Base-by-base conservation (phyloP, 768 basidiomycete genomes). In the Russula dissimulans region DNA sequence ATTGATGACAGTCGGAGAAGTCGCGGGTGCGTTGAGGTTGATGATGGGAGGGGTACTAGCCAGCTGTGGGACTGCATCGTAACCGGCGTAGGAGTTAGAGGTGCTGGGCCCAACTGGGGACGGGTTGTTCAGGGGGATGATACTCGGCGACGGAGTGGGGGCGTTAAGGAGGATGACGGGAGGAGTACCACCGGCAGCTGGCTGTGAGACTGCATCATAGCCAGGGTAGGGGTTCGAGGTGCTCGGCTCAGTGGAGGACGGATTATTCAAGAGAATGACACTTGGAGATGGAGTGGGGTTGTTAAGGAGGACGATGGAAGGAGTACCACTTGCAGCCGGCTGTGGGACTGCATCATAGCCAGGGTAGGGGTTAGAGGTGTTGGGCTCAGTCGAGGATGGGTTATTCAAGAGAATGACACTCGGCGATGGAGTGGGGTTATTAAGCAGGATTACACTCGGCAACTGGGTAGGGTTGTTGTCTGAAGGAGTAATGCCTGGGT, bases 41-140 rank as follows among this genome's bases (percentile, higher is more conserved):
- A 64, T 61, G 60, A 65, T 18, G 8, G 57, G 10, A 55, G 64
- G 50, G 12, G n/a, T 44, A 34, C 8, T 34, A n/a, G 54, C 31
- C 26, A 45, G 18, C 41, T 51, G 53, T 17, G 52, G 18, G 17
- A 17, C 26, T n/a, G 38, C 46, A 39, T n/a, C 48, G 22, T 54
- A 17, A 29, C 50, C 47, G 41, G 3, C 18, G 22, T 32, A 32
- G 29, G 43, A 10, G n/a, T 36, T 36, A 10, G 47, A 18, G 8
- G 51, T 11, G 38, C 15, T 22, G 7, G 57, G 22, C 14, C 14
- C 49, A n/a, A 41, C 8, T 7, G 49, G 17, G n/a, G 63, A 45
- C 3, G 63, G 57, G 17, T 14, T 46, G n/a, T 64, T 64, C n/a
- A 64, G 44, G 18, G 57, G 46, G 47, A 64, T 64, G 43, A 61